Percentiles rank a stretch among this genome's conserved stretches.
Conservation (phyloP, 2,329 filamentous ascomycete genomes). For the Alternaria solani region DNA sequence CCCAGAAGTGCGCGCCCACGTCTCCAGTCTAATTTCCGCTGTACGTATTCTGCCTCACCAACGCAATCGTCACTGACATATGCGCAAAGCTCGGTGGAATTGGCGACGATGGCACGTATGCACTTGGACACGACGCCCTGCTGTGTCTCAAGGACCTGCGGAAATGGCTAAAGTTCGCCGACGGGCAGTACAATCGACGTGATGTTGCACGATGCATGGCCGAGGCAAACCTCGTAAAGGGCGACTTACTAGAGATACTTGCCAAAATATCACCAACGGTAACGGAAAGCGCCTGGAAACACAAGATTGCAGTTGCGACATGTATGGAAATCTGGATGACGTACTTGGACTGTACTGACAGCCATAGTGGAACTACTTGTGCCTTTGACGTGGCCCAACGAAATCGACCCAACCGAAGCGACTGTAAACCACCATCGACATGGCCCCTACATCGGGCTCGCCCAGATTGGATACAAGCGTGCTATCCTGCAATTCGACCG, state of each 20-base stretch:
- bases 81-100: conserved; percentile 79
- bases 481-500: conserved; percentile 84
- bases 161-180: conserved; percentile 93
- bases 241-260: conserved; percentile 89
- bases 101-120: conserved; percentile 82
- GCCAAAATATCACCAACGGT: conserved; percentile 75
- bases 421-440: conserved; percentile 94
- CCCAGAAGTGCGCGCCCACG: conserved; percentile 89
- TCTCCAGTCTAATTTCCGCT: conserved; percentile 92
- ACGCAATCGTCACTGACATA: conserved; percentile 19
- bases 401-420: conserved; percentile 79
- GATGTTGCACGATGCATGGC: conserved; percentile 93
- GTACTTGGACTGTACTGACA: conserved; percentile 20
- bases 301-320: conserved; percentile 82
- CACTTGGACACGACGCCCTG: conserved; percentile 90
- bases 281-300: conserved; percentile 76
- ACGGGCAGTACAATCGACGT: conserved; percentile 90
- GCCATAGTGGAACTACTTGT: conserved; percentile 80
- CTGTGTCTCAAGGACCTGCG: conserved; percentile 93
- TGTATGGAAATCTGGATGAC: conserved; percentile 50
- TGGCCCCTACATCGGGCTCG: conserved; percentile 85
- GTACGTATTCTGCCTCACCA: conserved; percentile 61
- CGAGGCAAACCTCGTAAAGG: conserved; percentile 89
- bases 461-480: conserved; percentile 89
- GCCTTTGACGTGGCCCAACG: conserved; percentile 92